Conservation (phyloP, 1,284 basidiomycete species). For the Fomes fomentarius region DNA sequence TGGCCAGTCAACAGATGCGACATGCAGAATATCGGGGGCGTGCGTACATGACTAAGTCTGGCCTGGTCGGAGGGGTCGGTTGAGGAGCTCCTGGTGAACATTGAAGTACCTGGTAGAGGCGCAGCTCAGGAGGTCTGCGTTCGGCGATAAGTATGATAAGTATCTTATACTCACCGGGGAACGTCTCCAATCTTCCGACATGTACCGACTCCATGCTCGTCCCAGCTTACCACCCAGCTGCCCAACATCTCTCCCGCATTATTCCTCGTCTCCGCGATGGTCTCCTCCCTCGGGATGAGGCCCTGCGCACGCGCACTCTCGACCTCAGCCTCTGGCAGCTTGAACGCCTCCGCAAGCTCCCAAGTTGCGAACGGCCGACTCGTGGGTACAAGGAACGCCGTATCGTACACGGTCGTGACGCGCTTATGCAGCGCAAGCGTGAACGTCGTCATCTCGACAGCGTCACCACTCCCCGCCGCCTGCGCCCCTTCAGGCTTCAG, state of each 20-base stretch:
- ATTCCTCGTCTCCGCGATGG: constrained; percentile 75
- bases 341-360: constrained; percentile 67
- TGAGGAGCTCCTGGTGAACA: constrained; percentile 79
- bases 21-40: background rate
- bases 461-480: constrained; percentile 26
- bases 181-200: constrained; percentile 65
- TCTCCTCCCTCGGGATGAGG: constrained; percentile 62
- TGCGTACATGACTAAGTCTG: background rate
- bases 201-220: constrained; percentile 58
- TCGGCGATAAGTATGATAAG: background rate
- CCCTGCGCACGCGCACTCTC: constrained; percentile 36
- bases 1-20: background rate
- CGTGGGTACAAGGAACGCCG: constrained; percentile 71
- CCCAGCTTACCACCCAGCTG: constrained; percentile 80
- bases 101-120: constrained; percentile 67
- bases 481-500: constrained; percentile 25
- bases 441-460: constrained; percentile 74
- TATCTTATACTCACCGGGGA: constrained; percentile 51
- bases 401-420: constrained; percentile 74
- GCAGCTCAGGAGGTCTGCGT: constrained; percentile 2
- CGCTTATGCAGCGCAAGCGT: constrained; percentile 63
- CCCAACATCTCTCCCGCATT: constrained; percentile 68
- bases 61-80: constrained; percentile 16
- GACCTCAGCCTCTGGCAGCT: constrained; percentile 46
- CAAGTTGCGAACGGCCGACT: constrained; percentile 79